These are phyloP conservation scores for Plasmodium vinckei DNA, from an alignment of 169 alveolate genomes.

Conservation along the genomic window DNA sequence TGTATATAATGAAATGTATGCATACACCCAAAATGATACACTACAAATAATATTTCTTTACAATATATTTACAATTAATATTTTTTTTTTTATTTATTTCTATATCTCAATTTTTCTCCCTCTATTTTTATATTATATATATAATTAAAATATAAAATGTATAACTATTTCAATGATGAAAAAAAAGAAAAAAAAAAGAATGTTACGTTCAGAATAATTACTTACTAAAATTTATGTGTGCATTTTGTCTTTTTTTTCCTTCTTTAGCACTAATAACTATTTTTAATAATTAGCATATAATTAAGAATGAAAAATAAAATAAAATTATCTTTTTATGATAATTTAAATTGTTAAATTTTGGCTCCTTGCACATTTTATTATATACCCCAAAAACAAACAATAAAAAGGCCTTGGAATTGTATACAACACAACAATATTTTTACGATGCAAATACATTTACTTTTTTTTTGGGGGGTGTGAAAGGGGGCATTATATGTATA, in stretches of 20 bases:
- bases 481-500: neutral
- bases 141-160: conserved; percentile 12
- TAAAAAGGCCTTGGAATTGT: neutral
- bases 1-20: neutral
- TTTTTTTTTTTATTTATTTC: conserved; percentile 16
- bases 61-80: neutral
- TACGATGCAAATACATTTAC: neutral
- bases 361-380: conserved; percentile 6
- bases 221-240: conserved; percentile 23
- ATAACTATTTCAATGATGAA: conserved; percentile 5
- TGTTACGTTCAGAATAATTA: neutral
- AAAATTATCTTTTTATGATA: conserved; percentile 3
- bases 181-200: conserved; percentile 18
- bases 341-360: conserved; percentile 11
- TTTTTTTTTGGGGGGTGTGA: conserved; percentile 1
- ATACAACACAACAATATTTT: conserved; percentile 12
- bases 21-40: conserved; percentile 6
- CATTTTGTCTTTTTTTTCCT: conserved; percentile 11
- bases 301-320: neutral
- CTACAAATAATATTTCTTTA: conserved; percentile 16
- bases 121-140: conserved; percentile 12
- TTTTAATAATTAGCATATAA: conserved; percentile 11
- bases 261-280: conserved; percentile 9
- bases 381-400: neutral
- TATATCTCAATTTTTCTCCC: conserved; percentile 13